Evolutionary conservation across 129 eudicot species (phyloP), one percentile per base, ranked within the genome.

Genomic region (Apium graveolens): DNA sequence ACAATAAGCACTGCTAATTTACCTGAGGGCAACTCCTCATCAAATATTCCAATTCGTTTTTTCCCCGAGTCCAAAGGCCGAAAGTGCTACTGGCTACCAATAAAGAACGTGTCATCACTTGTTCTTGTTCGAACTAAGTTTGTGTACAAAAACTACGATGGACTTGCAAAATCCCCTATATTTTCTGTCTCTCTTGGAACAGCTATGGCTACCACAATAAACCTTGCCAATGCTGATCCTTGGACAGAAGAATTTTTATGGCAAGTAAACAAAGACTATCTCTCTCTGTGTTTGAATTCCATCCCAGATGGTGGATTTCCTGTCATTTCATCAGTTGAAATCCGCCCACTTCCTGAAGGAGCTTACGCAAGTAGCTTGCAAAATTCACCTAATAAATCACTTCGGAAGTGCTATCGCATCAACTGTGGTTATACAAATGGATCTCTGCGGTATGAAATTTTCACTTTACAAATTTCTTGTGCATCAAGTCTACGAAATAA

Each of bases 241-340:
- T 94, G 98, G 98, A 78, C 83, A 11, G 98, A 94, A 80, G 98
- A 94, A 76, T 87, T 94, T 49, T 63, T 94, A 62, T 88, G 93
- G 96, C 88, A 89, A 9, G 82, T 83, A 32, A 81, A 78, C 72
- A 85, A 87, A 77, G 96, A 91, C 48, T 55, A 38, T 41, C 79
- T 94, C 51, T 83, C 85, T 69, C 76, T 91, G 11, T 94, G 98
- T 72, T 83, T 94, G 81, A 88, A 83, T 65, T 83, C 93, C 12
- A 83, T 88, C 21, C 87, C 86, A 8, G 86, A 85, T 75, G 92
- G 92, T 77, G 98, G 98, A 78, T 81, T 73, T 74, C 97, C 98
- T 1, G 92, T 91, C 45, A 84, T 94, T 84, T 94, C 98, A 24
- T 86, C 98, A 6, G 77, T 94, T 41, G 98, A 94, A 75, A 57